Evolutionary conservation across 345 rosid species (phyloP), one percentile per base, ranked within the genome.

Genomic region (Ceriops tagal): DNA sequence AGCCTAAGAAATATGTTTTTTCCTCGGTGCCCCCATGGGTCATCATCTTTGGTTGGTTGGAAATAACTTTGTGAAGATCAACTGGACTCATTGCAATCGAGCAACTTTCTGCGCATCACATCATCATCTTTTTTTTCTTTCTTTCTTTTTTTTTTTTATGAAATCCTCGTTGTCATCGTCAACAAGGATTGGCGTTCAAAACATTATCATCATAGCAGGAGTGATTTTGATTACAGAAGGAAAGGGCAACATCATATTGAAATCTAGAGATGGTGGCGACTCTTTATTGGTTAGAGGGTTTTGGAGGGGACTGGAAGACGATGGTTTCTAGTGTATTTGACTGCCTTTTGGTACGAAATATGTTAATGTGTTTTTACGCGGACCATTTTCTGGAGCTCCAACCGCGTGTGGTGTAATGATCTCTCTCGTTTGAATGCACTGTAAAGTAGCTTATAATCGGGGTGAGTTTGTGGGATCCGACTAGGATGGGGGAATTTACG

Each of bases 401-500:
- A 34, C 47, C 46, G 52, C 55, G 46, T 60, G 20, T 34, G 3
- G 49, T 13, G 49, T 3, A 13, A 43, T 3, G 5, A 43, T 0
- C 49, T 43, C 4, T 13, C 18, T 43, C 18, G 49, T 3, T 13
- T 43, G 49, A 3, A 3, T 43, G 0, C 15, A 4, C 4, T 2
- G 4, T 9, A 9, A 39, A 39, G 0, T 39, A 10, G 10, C 15
- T 39, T 10, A 9, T 39, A 9, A 11, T 39, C 16, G 13, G 46
- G 0, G 19, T 15, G 26, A 3, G 1, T 27, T 46, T 58, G 79
- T 86, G 85, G 83, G 66, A 69, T 83, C 71, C 77, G 83, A 82
- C 78, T 76, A 21, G 90, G 83, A 75, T 69, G 31, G 58, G 73
- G 78, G 78, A 57, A 64, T 68, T 51, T 71, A 68, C 75, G 68